A percentile compares a stretch with the other conserved stretches of the same genome.
These are phyloP conservation scores for Calycina herbarum DNA, from an alignment of 2,329 filamentous ascomycete species.

Conservation along the genomic window DNA sequence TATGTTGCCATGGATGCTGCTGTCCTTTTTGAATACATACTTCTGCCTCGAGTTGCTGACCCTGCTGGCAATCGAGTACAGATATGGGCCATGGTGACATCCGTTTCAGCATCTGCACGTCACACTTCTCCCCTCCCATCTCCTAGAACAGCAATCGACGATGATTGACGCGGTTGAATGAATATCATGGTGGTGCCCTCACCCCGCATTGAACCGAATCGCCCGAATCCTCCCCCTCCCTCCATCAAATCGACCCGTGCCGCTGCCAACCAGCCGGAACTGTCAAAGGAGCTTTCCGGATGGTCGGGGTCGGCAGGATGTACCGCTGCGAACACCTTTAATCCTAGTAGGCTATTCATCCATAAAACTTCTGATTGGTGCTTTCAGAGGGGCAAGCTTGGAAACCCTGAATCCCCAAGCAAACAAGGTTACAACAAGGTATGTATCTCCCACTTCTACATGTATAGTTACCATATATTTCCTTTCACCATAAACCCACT, in stretches of 20 bases:
- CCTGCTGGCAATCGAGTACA: neutral
- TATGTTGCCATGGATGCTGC: neutral
- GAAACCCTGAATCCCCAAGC: neutral
- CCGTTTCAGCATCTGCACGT: conserved; percentile 14
- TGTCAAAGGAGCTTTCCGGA: neutral
- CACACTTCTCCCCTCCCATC: neutral
- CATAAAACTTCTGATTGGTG: neutral
- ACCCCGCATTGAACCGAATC: neutral
- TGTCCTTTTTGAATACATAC: neutral
- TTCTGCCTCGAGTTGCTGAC: too few relatives aligned
- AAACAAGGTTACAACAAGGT: too few relatives aligned
- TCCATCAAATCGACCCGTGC: neutral
- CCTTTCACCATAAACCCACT: too few relatives aligned
- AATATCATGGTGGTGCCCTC: neutral
- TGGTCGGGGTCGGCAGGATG: conserved; percentile 4
- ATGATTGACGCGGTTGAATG: neutral
- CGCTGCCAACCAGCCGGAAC: conserved; percentile 1
- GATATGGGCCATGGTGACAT: neutral
- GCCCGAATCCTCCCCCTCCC: neutral
- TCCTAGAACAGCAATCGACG: neutral
- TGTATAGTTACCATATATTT: too few relatives aligned
- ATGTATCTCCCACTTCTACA: too few relatives aligned
- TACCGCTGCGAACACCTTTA: neutral
- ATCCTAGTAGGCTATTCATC: neutral
- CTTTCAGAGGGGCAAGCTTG: neutral